phyloP scores from a whole-genome alignment of 225 moss, liverwort and hornwort genomes.

The Anthoceros angustus region DNA sequence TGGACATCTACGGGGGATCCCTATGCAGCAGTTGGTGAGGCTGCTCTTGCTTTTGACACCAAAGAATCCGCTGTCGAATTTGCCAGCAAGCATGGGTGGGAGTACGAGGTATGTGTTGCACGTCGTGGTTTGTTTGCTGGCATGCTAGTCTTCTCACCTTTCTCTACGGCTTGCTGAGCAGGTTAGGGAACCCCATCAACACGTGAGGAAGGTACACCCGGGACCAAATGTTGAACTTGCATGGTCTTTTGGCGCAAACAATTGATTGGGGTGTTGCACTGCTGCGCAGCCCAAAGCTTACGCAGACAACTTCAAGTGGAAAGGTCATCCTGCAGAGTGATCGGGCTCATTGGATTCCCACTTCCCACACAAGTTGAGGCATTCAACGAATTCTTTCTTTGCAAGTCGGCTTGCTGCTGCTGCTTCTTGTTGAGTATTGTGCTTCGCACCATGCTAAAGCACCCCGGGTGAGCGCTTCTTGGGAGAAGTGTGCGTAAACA shows the following conservation, averaged over 20 bases:
- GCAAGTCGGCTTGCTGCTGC: no score
- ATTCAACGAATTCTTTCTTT: no score
- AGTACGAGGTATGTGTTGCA: constrained; percentile 43
- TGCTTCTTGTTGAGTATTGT: no score
- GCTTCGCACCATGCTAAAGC: no score
- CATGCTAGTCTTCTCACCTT: constrained; percentile 11
- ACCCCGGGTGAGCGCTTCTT: no score
- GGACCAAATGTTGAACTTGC: not conserved
- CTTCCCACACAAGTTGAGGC: no score
- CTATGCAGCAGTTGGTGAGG: constrained; percentile 63
- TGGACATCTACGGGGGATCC: constrained; percentile 99
- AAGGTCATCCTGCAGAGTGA: constrained; percentile 20
- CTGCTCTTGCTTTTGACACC: constrained; percentile 58
- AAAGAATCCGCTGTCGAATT: constrained; percentile 83
- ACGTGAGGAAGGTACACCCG: constrained; percentile 28
- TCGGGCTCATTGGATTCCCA: no score
- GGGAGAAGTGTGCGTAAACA: no score
- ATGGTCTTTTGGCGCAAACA: not conserved
- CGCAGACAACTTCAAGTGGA: constrained; percentile 44
- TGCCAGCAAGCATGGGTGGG: constrained; percentile 91
- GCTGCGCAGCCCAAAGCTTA: constrained; percentile 25
- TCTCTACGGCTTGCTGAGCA: constrained; percentile 10
- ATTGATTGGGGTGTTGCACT: not conserved
- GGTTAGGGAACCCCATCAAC: constrained; percentile 52
- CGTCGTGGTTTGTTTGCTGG: constrained; percentile 1